These are phyloP conservation scores for Trifolium repens DNA, from an alignment of 306 rosid species.

Conservation along the genomic window DNA sequence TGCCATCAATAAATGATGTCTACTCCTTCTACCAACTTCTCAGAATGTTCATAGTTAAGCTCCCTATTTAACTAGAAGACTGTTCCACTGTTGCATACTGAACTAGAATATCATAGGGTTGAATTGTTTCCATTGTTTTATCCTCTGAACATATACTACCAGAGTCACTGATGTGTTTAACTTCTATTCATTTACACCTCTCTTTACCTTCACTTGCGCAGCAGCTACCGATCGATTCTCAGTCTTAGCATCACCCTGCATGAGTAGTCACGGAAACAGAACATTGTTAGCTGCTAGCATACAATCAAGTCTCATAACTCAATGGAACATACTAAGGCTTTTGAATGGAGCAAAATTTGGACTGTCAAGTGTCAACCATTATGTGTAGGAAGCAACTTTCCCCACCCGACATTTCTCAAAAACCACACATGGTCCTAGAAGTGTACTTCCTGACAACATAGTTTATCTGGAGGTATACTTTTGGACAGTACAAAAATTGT, in stretches of 20 bases:
- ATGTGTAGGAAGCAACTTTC: background rate
- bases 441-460: no score
- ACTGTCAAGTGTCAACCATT: background rate
- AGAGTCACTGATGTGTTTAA: constrained; percentile 29
- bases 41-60: constrained; percentile 41
- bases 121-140: constrained; percentile 30
- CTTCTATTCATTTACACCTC: constrained; percentile 15
- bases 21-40: constrained; percentile 40
- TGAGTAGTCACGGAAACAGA: constrained; percentile 33
- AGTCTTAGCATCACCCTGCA: constrained; percentile 62
- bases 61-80: constrained; percentile 42
- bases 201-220: constrained; percentile 23
- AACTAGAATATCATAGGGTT: constrained; percentile 43
- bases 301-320: constrained; percentile 2
- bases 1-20: constrained; percentile 32
- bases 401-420: no score
- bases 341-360: constrained; percentile 11
- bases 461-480: no score
- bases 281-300: constrained; percentile 2
- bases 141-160: constrained; percentile 42
- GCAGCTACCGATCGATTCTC: constrained; percentile 43
- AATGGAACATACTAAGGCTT: constrained; percentile 9
- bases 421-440: no score
- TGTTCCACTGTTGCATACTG: constrained; percentile 32
- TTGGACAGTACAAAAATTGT: no score